Percentiles rank a stretch among this genome's conserved stretches.
Conservation (phyloP, 2,329 filamentous ascomycete species). For the Beauveria asiatica region DNA sequence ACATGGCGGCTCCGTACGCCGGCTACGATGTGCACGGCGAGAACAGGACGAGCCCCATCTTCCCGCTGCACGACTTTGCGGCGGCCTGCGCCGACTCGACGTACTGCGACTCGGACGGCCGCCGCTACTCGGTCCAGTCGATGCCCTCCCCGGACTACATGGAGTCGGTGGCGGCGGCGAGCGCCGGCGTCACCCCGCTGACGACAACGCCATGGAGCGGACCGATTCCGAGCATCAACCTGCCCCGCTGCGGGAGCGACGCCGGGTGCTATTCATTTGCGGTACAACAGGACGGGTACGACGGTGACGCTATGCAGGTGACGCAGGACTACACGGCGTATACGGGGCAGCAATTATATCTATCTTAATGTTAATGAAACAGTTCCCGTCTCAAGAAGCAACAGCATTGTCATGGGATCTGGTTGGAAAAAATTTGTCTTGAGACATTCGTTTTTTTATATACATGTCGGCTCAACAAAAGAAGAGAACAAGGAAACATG, state of each 20-base stretch:
- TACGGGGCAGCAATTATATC: background rate
- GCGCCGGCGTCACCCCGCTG: background rate
- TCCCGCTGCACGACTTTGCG: background rate
- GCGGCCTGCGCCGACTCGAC: background rate
- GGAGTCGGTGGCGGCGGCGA: background rate
- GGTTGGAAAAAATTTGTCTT: background rate
- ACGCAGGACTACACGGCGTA: background rate
- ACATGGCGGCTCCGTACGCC: background rate
- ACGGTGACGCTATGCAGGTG: background rate
- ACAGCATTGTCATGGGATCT: background rate
- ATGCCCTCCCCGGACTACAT: background rate
- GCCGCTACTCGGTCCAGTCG: slow-evolving; percentile 2
- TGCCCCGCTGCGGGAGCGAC: background rate
- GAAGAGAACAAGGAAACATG: background rate
- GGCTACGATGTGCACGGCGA: background rate
- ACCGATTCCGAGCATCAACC: background rate
- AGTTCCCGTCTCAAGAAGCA: background rate
- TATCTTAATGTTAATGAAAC: slow-evolving; percentile 4
- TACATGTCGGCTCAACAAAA: background rate
- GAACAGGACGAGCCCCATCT: background rate
- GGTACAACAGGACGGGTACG: background rate
- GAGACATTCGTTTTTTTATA: background rate
- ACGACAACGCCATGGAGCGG: background rate
- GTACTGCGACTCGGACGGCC: background rate
- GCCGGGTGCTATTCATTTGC: background rate